A percentile compares a stretch with the other conserved stretches of the same genome.
Evolutionary conservation across 192 early-diverging fungal genomes (phyloP).

Genomic region (Podila minutissima): DNA sequence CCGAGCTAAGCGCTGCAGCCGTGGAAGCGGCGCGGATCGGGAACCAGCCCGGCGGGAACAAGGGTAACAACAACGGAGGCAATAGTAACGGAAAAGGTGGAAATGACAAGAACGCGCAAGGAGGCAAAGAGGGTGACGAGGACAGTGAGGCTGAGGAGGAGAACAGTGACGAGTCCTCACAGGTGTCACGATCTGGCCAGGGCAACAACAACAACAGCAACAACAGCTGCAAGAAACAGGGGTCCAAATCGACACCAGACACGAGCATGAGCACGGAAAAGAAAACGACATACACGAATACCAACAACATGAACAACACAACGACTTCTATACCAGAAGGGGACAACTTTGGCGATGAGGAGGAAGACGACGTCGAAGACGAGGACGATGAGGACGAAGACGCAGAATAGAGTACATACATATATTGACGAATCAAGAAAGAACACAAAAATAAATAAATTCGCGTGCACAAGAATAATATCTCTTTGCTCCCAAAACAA

Average conservation of each 20-base stretch:
- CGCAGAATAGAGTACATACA: not conserved
- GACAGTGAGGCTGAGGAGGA: constrained; percentile 10
- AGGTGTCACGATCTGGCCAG: not conserved
- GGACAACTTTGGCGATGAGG: constrained; percentile 12
- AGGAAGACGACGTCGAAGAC: constrained; percentile 8
- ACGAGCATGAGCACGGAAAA: not conserved
- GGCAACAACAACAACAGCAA: not conserved
- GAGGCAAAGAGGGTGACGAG: constrained; percentile 3
- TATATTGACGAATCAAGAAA: not conserved
- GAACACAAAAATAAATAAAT: not conserved
- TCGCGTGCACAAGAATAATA: too few relatives aligned
- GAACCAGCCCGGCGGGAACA: constrained; percentile 32
- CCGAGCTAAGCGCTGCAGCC: constrained; percentile 31
- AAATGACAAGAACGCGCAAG: not conserved
- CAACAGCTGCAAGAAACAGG: not conserved
- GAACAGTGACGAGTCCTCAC: not conserved
- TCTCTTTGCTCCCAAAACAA: too few relatives aligned
- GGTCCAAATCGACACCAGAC: not conserved
- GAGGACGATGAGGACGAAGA: constrained; percentile 10
- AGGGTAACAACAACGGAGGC: constrained; percentile 3
- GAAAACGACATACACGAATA: not conserved
- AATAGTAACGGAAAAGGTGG: not conserved
- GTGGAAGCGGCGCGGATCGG: constrained; percentile 46
- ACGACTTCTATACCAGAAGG: not conserved
- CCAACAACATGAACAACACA: not conserved